Evolutionary conservation across 2,329 filamentous ascomycete genomes (phyloP).

Genomic region (Hypoxylon sp.): DNA sequence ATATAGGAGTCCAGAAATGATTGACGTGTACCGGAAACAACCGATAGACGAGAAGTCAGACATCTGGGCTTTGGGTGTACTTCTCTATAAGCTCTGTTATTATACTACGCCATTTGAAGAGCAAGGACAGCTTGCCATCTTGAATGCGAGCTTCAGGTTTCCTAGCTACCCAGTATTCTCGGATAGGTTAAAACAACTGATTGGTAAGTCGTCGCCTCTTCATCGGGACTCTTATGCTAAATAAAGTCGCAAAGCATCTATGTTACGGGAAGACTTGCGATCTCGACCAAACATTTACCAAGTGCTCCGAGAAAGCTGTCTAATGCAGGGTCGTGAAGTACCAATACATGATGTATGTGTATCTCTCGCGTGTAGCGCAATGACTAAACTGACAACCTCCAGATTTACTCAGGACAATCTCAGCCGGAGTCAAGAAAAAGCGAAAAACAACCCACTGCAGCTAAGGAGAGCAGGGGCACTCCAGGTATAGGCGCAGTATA

Average conservation of each 20-base stretch:
- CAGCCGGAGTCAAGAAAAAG: slow-evolving; percentile 71
- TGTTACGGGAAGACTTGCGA: slow-evolving; percentile 87
- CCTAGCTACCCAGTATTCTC: slow-evolving; percentile 91
- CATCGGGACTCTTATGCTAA: slow-evolving; percentile 27
- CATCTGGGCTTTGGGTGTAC: slow-evolving; percentile 95
- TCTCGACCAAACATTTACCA: slow-evolving; percentile 92
- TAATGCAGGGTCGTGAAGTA: slow-evolving; percentile 87
- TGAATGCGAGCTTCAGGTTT: slow-evolving; percentile 95
- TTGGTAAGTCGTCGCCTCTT: slow-evolving; percentile 70
- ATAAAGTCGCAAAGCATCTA: slow-evolving; percentile 72
- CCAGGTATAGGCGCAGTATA: slow-evolving; percentile 84
- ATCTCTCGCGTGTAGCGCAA: not conserved
- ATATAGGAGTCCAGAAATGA: slow-evolving; percentile 98
- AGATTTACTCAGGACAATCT: slow-evolving; percentile 79
- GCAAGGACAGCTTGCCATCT: slow-evolving; percentile 94
- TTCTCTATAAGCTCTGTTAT: slow-evolving; percentile 98
- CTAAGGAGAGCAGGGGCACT: slow-evolving; percentile 65
- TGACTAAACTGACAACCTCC: slow-evolving; percentile 38
- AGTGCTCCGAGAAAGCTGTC: slow-evolving; percentile 86
- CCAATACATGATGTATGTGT: slow-evolving; percentile 87
- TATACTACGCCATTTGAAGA: slow-evolving; percentile 99
- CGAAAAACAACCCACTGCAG: slow-evolving; percentile 66
- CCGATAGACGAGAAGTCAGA: slow-evolving; percentile 99
- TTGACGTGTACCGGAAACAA: slow-evolving; percentile 96
- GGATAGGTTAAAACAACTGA: slow-evolving; percentile 87